Base-by-base conservation (phyloP, 495 filamentous ascomycete species). In the Umbilicaria muhlenbergii region DNA sequence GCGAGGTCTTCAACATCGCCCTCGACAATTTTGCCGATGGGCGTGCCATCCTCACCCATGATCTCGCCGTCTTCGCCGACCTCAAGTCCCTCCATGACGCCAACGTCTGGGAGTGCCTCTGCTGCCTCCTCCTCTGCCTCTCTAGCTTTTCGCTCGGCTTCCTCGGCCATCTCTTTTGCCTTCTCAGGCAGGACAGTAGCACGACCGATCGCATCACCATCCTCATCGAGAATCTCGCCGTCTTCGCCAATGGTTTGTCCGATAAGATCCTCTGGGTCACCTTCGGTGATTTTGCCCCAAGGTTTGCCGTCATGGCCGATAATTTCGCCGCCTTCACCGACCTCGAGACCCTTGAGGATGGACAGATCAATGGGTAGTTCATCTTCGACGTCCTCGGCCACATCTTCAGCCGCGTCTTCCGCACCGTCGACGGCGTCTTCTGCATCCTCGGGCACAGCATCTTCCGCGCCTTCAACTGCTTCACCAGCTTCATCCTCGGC, bases 201-300 rank as follows among this genome's bases (percentile, higher is more conserved):
- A 21, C 69, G 65, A 32, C 73, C 75, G 41, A 79, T 70, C 14
- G 77, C 64, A 46, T 81, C 73, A 12, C 77, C 77, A 32, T 78
- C 74, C 31, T 78, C 70, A 43, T 81, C 76, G 13, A 81, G 61
- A 36, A 80, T 75, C 51, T 78, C 74, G 14, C 75, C 75, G 5
- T 74, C 67, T 11, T 79, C 75, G 37, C 74, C 73, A 36, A 78
- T 66, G 1, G 62, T 64, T 51, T 71, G 70, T 8, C 75, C 77
- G 13, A 67, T 68, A 32, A 80, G 67, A 47, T 78, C 75, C 47
- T 76, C 66, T 1, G 75, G 69, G 28, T 77, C 66, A 13, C 75
- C 76, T 47, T 81, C 75, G 13, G 68, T 67, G 16, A 80, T 65
- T 17, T 67, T 66, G 36, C 76, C 78, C 17, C 80, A 51, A 8